Evolutionary conservation across 208 protist species (phyloP), one percentile per base, ranked within the genome.

Genomic region (Trypanosoma boissoni): DNA sequence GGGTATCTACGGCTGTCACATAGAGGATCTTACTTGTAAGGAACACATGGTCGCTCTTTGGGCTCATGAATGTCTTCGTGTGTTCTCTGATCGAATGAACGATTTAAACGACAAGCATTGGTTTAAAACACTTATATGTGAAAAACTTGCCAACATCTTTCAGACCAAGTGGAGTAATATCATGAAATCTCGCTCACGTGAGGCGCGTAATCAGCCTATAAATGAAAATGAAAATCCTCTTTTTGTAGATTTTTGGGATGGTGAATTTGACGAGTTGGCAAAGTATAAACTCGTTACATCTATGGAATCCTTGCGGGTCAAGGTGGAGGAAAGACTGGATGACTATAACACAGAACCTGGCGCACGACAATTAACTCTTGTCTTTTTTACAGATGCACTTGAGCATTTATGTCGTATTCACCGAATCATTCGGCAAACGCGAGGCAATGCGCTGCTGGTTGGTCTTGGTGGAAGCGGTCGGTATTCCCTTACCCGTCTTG

Each of bases 301-400:
- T n/a, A 69, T 92, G 61, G 75, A 93, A 20, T 61, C 65, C 24
- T 75, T 99, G 8, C 94, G 91, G 42, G 54, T 86, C 26, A 91
- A 97, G 49, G 74, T 99, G 29, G 91, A 98, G 70, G 90, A 98
- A 29, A 84, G 83, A 14, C 76, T 99, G 4, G 83, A 93, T n/a
- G 90, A 97, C 53, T 97, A 92, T 77, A 97, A 97, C 82, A 59
- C 77, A 23, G 93, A 97, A 73, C 88, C 91, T 7, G 95, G 96
- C 14, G 68, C 83, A 36, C 74, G 79, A 3, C 76, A 80, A 50
- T 96, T 99, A 89, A 90, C 98, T 55, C 84, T 99, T 12, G 98
- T 99, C 46, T 94, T 99, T 51, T 99, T 99, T 77, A 83, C 88
- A 9, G 98, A 99, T 66, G 98, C 98, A 0, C 88, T 99, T 20